A percentile compares a stretch with the other conserved stretches of the same genome.
Evolutionary conservation across 176 grass and related monocot species (phyloP).

Genomic region (Pontederia crassipes): DNA sequence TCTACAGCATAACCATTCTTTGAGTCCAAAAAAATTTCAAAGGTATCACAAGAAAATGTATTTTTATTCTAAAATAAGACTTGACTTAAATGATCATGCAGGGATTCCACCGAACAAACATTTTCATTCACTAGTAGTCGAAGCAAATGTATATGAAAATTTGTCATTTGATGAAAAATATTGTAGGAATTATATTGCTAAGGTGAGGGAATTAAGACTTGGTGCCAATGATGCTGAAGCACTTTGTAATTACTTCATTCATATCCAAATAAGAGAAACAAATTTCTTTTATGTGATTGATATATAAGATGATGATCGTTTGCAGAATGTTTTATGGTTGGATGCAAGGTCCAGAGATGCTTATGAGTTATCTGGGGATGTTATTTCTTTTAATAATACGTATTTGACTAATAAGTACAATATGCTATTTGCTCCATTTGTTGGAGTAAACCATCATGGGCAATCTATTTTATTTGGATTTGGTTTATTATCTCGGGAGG

Average conservation of each 20-base stretch:
- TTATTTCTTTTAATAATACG: neutral
- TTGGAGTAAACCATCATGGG: constrained; percentile 7
- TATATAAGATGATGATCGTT: constrained; percentile 2
- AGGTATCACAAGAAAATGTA: no score
- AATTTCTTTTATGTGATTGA: neutral
- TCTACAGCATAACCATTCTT: no score
- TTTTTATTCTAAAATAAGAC: no score
- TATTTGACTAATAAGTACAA: constrained; percentile 7
- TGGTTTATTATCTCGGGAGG: constrained; percentile 2
- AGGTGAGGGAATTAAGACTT: neutral
- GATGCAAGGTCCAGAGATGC: constrained; percentile 9
- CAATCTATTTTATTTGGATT: constrained; percentile 7
- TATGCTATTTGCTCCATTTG: constrained; percentile 7
- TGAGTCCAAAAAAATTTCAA: no score
- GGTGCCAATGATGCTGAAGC: constrained; percentile 5
- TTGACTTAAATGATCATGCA: no score
- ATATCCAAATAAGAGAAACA: neutral
- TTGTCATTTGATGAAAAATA: no score
- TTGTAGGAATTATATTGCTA: neutral
- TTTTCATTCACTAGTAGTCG: no score
- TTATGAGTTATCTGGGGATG: constrained; percentile 5
- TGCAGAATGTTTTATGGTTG: constrained; percentile 8
- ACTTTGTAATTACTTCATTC: constrained; percentile 13
- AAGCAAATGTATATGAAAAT: no score
- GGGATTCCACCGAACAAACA: no score